These are phyloP conservation scores for Polygonum aviculare DNA, from an alignment of 148 eudicot species.

Conservation along the genomic window DNA sequence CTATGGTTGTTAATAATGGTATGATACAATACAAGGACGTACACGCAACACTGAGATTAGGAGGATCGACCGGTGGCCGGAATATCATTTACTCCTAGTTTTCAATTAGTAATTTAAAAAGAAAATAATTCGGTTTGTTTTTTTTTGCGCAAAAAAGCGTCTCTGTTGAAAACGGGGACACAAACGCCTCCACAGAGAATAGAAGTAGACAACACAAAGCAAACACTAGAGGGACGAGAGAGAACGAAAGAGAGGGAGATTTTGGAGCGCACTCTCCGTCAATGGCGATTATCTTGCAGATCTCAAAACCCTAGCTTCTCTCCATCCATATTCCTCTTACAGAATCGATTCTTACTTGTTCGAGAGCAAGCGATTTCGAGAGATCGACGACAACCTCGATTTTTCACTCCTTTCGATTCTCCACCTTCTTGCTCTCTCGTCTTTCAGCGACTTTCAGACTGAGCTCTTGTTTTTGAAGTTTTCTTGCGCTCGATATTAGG, in stretches of 20 bases:
- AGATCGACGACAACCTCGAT: slow-evolving; percentile 3
- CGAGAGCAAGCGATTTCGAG: slow-evolving; percentile 1
- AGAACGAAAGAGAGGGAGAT: slow-evolving; percentile 2
- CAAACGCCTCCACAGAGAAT: background rate
- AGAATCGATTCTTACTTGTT: background rate
- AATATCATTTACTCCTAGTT: background rate
- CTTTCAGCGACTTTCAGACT: background rate
- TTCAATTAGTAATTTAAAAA: background rate
- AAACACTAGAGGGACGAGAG: background rate
- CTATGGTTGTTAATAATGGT: background rate
- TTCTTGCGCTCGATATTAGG: background rate
- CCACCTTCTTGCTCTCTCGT: background rate
- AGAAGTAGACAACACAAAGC: slow-evolving; percentile 1
- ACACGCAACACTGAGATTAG: background rate
- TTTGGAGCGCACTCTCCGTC: slow-evolving; percentile 7
- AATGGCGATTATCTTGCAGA: slow-evolving; percentile 34
- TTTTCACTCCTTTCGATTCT: slow-evolving; percentile 5
- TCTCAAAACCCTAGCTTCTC: slow-evolving; percentile 46
- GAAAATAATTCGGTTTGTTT: background rate
- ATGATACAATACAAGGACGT: background rate
- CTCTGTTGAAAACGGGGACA: background rate
- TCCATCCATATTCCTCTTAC: background rate
- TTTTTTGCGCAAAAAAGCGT: slow-evolving; percentile 6
- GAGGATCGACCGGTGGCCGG: slow-evolving; percentile 5
- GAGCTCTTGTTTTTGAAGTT: background rate